These are phyloP conservation scores for Truncatella angustata DNA, from an alignment of 2,329 filamentous ascomycete genomes.

Conservation along the genomic window DNA sequence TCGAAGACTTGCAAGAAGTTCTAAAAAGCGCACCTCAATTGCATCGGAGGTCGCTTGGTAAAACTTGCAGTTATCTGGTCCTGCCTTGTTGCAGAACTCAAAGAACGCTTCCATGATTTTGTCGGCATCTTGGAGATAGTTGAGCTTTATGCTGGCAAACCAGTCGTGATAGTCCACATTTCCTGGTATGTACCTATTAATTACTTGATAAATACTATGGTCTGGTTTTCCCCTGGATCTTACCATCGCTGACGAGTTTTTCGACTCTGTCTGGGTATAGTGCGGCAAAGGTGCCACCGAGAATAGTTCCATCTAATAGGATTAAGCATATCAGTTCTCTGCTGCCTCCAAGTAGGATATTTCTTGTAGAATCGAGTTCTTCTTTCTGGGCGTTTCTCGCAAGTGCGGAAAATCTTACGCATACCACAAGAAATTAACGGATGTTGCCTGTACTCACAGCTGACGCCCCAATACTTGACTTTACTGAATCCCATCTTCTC, in stretches of 20 bases:
- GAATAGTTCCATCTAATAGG: conserved; percentile 51
- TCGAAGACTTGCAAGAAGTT: conserved; percentile 40
- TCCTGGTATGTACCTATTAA: conserved; percentile 19
- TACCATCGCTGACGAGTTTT: conserved; percentile 49
- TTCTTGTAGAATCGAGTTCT: too few species aligned
- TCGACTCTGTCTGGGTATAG: conserved; percentile 51
- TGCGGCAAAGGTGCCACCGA: conserved; percentile 51
- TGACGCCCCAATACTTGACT: conserved; percentile 54
- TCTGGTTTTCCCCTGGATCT: conserved; percentile 16
- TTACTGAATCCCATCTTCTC: conserved; percentile 38
- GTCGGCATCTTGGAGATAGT: conserved; percentile 11
- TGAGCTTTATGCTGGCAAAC: conserved; percentile 42
- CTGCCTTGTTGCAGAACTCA: conserved; percentile 50
- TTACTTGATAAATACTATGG: not conserved
- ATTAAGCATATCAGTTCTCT: too few species aligned
- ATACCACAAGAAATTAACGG: too few species aligned
- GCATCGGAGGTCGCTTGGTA: conserved; percentile 32
- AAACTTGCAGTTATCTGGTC: conserved; percentile 46
- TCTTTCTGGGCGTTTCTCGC: too few species aligned
- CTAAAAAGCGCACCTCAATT: conserved; percentile 37
- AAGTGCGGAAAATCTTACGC: too few species aligned
- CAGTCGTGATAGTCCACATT: conserved; percentile 56
- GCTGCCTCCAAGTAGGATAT: too few species aligned
- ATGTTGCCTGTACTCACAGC: too few species aligned
- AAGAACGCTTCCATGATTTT: conserved; percentile 48